Evolutionary conservation across 1,284 basidiomycete species (phyloP).

Genomic region (Fomitiporia mediterranea): DNA sequence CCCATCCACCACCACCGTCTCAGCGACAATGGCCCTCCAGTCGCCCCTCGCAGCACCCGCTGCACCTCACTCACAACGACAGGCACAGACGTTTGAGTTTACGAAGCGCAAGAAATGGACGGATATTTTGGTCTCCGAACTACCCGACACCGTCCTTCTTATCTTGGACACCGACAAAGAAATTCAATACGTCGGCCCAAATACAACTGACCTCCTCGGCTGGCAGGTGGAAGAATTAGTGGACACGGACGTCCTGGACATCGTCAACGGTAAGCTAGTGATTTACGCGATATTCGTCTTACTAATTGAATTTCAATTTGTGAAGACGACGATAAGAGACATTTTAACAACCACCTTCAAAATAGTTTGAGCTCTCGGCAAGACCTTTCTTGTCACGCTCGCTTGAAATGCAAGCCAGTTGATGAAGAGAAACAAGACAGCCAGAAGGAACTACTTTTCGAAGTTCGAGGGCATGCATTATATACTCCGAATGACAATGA

Average conservation of each 20-base stretch:
- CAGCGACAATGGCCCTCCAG: background rate
- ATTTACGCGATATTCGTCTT: background rate
- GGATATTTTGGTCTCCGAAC: constrained; percentile 73
- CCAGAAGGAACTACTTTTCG: constrained; percentile 59
- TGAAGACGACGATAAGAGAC: constrained; percentile 55
- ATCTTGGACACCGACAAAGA: constrained; percentile 57
- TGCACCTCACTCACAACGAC: constrained; percentile 1
- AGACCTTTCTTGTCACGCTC: constrained; percentile 57
- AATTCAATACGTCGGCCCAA: constrained; percentile 68
- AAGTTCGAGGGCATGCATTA: constrained; percentile 66
- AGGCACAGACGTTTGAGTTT: constrained; percentile 56
- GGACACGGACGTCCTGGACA: constrained; percentile 57
- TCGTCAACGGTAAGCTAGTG: constrained; percentile 54
- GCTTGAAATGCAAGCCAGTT: constrained; percentile 46
- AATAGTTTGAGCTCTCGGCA: constrained; percentile 43
- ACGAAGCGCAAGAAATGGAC: constrained; percentile 84
- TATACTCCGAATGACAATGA: constrained; percentile 38
- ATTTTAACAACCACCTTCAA: constrained; percentile 54
- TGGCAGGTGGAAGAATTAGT: constrained; percentile 72
- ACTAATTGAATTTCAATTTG: background rate
- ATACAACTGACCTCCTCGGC: constrained; percentile 65
- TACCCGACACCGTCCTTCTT: constrained; percentile 68
- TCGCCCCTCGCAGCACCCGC: background rate
- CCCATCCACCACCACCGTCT: background rate
- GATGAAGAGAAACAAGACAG: constrained; percentile 24